Evolutionary conservation across 352 stramenopile genomes (phyloP), one percentile per base, ranked within the genome.

Genomic region (Globisporangium viniferum): DNA sequence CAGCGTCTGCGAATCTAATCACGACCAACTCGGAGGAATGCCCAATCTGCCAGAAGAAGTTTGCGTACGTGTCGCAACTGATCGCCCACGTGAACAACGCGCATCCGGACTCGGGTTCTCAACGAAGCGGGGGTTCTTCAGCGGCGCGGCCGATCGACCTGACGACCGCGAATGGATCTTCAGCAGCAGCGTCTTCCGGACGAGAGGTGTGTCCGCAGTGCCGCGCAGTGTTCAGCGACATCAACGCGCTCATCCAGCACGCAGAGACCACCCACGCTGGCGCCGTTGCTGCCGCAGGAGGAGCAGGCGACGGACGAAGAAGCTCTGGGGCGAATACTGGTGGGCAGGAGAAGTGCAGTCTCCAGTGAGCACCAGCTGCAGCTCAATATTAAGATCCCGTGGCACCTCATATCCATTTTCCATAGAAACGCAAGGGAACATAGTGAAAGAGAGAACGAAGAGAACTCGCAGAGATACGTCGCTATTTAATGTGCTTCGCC

Each of bases 171-270:
- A 65, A 61, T 27, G 24, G 41, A 54, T n/a, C 51, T 18, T 4
- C 46, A 18, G 7, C 59, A 3, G n/a, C 59, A 15, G 27, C 69
- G 0, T 51, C 67, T 20, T 31, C 62, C 36, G 80, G 68, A 2
- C 74, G 73, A 15, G 84, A 92, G 59, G 76, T 88, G 55, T 92
- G 84, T 78, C 84, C 82, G n/a, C 84, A 91, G 35, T 92, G 84
- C 36, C 84, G 69, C 41, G 74, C 75, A 14, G 76, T 80, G 44
- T 91, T 92, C 53, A 64, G 70, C 6, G 81, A 84, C 60, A 53
- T 92, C 65, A 70, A 66, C 15, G 73, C 82, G 27, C 71, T 92
- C 5, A 91, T 92, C 51, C 77, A 74, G 14, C 84, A 92, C 64
- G 84, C 79, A 8, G 84, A 92, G 68, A 84, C 61, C 3, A 68